Conservation (phyloP, 1,139 yeast species). For the Keqinozyma sinolaborantium region DNA sequence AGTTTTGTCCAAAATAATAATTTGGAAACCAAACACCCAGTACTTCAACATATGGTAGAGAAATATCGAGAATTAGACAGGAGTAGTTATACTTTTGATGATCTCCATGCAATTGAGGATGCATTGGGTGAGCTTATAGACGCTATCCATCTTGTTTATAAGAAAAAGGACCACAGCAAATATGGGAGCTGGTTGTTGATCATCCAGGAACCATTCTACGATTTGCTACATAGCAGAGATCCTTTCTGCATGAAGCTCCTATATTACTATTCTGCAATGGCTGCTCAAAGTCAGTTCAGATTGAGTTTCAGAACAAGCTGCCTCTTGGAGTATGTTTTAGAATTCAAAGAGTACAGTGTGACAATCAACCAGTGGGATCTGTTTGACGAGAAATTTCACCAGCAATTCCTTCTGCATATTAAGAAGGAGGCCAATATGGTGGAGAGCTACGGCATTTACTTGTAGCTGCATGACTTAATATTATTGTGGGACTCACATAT, state of each 20-base stretch:
- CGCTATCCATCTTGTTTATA: background rate
- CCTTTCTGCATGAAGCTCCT: background rate
- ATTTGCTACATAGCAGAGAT: background rate
- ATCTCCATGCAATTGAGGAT: background rate
- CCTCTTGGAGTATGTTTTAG: background rate
- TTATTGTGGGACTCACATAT: no score
- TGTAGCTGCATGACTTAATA: no score
- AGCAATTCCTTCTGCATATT: background rate
- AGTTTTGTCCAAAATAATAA: no score
- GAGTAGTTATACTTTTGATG: background rate
- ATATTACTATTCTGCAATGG: background rate
- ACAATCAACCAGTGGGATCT: background rate
- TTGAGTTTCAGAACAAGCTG: background rate
- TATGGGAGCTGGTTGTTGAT: background rate
- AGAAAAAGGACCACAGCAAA: background rate
- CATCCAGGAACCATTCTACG: background rate
- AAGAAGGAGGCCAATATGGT: background rate
- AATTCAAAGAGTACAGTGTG: background rate
- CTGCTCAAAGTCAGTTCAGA: background rate
- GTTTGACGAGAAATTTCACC: background rate
- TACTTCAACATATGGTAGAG: background rate
- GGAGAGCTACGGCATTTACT: no score
- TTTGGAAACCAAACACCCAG: background rate
- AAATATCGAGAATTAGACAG: background rate
- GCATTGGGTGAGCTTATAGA: background rate